Evolutionary conservation across 2,329 filamentous ascomycete species (phyloP).

Genomic region (Colletotrichum tropicale): DNA sequence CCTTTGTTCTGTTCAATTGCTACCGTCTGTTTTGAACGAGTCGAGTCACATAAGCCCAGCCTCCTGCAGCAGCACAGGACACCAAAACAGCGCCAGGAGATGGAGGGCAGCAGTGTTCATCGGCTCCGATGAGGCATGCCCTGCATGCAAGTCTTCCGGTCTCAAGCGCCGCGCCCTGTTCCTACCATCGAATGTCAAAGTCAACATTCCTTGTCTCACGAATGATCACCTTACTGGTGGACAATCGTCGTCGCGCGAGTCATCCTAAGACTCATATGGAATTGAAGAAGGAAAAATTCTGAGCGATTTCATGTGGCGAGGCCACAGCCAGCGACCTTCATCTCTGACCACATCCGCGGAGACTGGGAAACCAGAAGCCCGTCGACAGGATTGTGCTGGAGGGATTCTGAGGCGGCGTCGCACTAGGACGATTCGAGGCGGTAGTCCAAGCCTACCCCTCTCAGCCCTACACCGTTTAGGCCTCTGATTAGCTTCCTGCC

Average conservation of each 20-base stretch:
- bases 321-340: not conserved
- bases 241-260: not conserved
- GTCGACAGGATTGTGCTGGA: not conserved
- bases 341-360: not conserved
- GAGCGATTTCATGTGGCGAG: not conserved
- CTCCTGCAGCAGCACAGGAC: not conserved
- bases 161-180: not conserved
- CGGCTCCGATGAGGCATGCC: not conserved
- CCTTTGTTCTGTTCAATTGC: not conserved
- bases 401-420: not conserved
- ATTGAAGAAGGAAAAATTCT: not conserved
- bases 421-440: not conserved
- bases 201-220: not conserved
- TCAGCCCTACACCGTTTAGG: constrained; percentile 19
- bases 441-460: not conserved
- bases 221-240: not conserved
- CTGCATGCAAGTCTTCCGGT: not conserved
- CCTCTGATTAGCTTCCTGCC: constrained; percentile 3
- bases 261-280: not conserved
- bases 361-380: not conserved
- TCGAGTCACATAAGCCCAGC: no score
- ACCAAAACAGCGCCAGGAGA: not conserved
- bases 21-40: not conserved
- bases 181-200: not conserved
- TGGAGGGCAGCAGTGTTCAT: not conserved